Evolutionary conservation across 2,329 filamentous ascomycete species (phyloP).

Genomic region (Torrubiella hemipterigena): DNA sequence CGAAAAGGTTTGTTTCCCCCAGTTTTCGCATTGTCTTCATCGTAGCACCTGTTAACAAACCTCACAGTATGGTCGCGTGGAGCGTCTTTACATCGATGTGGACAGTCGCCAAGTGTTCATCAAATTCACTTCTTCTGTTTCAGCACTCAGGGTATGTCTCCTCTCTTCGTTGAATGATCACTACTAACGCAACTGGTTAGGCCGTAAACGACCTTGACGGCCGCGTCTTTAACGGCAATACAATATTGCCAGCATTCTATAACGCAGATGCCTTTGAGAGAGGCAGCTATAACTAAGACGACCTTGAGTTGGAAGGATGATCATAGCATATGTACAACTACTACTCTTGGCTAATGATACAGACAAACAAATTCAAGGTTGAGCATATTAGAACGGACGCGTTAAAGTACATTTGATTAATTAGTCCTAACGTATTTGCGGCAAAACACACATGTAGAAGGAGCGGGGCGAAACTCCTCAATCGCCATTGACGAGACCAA

Average conservation of each 20-base stretch:
- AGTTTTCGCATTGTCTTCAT: slow-evolving; percentile 3
- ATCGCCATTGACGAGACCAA: not conserved
- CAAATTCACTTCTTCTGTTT: slow-evolving; percentile 78
- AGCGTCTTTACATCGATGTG: slow-evolving; percentile 64
- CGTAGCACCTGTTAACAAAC: not conserved
- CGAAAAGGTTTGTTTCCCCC: slow-evolving; percentile 44
- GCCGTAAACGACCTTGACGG: slow-evolving; percentile 86
- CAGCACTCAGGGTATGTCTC: slow-evolving; percentile 63
- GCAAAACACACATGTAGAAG: slow-evolving; percentile 6
- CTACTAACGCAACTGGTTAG: slow-evolving; percentile 15
- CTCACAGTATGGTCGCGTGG: slow-evolving; percentile 65
- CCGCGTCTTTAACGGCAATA: slow-evolving; percentile 77
- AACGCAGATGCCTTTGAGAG: slow-evolving; percentile 71
- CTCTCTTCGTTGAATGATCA: not conserved
- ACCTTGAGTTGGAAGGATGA: no score
- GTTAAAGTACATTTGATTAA: slow-evolving; percentile 31
- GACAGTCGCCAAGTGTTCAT: slow-evolving; percentile 67
- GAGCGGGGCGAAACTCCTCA: not conserved
- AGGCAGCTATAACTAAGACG: slow-evolving; percentile 43
- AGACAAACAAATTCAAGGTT: no score
- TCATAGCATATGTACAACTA: no score
- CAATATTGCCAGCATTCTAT: slow-evolving; percentile 72
- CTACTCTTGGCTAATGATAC: no score
- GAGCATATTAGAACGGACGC: no score
- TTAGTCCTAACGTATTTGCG: slow-evolving; percentile 28